Conservation (phyloP, 2,329 filamentous ascomycete genomes). For the Fusarium napiforme region DNA sequence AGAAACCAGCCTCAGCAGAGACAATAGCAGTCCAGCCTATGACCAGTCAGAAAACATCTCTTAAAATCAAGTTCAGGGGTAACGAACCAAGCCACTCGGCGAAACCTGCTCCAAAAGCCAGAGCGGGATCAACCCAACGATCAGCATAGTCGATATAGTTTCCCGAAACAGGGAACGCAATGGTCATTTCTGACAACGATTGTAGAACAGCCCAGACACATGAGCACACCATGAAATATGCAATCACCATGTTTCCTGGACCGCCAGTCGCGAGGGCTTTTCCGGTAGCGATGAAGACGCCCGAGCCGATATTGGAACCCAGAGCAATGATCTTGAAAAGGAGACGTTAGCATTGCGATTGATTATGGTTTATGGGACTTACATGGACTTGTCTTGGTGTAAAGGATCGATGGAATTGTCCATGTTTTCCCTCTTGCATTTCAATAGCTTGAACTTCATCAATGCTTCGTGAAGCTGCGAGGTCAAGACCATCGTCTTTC, state of each 20-base stretch:
- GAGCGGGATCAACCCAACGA: conserved; percentile 33
- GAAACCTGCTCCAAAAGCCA: conserved; percentile 38
- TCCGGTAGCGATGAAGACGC: conserved; percentile 33
- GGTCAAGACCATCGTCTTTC: conserved; percentile 13
- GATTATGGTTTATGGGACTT: background rate
- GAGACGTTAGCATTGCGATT: background rate
- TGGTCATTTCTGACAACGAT: conserved; percentile 34
- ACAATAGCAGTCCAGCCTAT: conserved; percentile 34
- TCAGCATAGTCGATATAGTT: conserved; percentile 37
- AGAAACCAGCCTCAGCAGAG: conserved; percentile 30
- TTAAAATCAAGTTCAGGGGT: background rate
- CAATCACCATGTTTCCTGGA: conserved; percentile 35
- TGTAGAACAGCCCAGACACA: conserved; percentile 36
- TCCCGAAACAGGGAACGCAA: conserved; percentile 32
- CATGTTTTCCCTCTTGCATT: conserved; percentile 21
- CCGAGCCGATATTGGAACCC: conserved; percentile 34
- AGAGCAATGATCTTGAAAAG: conserved; percentile 29
- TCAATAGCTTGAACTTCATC: conserved; percentile 14
- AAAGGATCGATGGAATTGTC: conserved; percentile 37
- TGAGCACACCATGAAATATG: conserved; percentile 28
- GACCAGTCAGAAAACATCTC: background rate
- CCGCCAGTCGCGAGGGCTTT: conserved; percentile 33
- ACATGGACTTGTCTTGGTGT: conserved; percentile 35
- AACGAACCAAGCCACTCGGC: conserved; percentile 35
- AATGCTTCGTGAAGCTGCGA: conserved; percentile 9